Evolutionary conservation across 2,329 filamentous ascomycete species (phyloP), one percentile per base, ranked within the genome.

Genomic region (Venturia carpophila): DNA sequence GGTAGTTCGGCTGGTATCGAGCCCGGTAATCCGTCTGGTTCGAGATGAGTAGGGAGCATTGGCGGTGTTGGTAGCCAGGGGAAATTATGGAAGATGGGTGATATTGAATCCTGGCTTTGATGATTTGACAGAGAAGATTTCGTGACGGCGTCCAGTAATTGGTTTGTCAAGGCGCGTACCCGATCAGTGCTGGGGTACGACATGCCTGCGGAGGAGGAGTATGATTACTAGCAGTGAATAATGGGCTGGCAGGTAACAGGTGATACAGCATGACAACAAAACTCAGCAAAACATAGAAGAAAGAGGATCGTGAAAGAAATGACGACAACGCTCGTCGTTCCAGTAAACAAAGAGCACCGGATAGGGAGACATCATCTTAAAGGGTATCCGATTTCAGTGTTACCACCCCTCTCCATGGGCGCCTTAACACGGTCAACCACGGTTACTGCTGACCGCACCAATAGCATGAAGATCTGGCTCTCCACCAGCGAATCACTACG

Each of bases 31-130:
- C 37, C 52, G 27, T 37, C 52, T n/a, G 52, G 27, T 11, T 37
- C 52, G 2, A 58, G 27, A 15, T n/a, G 52, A 37, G 52, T 27
- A 30, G 52, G 10, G 15, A 24, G n/a, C 30, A 58, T 58, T 37
- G 52, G 52, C n/a, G 52, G 52, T 37, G 52, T 58, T 58, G 52
- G 52, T 58, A 37, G 52, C 52, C 52, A 58, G 3, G 30, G 52
- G 13, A 58, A 37, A 21, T 37, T 58, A 11, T 58, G 52, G 52
- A 58, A 58, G 30, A 37, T 58, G 37, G 52, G 30, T 58, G 27
- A 58, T 37, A 9, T 58, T 7, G 52, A n/a, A n/a, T 58, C 19
- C 1, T n/a, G 52, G 9, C 27, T 58, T 11, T 58, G 52, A 19
- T 52, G 13, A 21, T 13, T 15, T 9, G 47, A 52, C 21, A 21